phyloP scores from a whole-genome alignment of 306 rosid genomes.

The Fragaria nilgerrensis region DNA sequence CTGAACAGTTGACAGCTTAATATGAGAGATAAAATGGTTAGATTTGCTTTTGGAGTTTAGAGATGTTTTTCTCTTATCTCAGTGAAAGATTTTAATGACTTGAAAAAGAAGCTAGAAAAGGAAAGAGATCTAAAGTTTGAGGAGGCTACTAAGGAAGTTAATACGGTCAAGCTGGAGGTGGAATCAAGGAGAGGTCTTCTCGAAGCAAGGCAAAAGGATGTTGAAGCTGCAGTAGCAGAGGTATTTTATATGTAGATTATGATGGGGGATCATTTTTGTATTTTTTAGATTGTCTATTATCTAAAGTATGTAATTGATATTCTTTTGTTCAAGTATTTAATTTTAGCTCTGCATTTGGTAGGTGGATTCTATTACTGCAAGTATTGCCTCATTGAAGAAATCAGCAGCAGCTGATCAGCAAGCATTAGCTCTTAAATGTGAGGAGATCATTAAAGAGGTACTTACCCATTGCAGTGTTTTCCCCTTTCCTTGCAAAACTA shows the following conservation, averaged over 20 bases:
- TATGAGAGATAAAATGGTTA: not conserved
- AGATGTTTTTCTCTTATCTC: slow-evolving; percentile 20
- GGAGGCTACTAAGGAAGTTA: slow-evolving; percentile 50
- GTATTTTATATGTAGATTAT: slow-evolving; percentile 33
- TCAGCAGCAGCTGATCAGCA: slow-evolving; percentile 46
- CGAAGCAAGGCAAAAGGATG: slow-evolving; percentile 60
- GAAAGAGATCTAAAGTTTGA: slow-evolving; percentile 50
- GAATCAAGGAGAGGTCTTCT: slow-evolving; percentile 57
- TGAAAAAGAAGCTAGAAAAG: slow-evolving; percentile 51
- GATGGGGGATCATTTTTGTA: not conserved
- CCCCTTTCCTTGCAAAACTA: not conserved
- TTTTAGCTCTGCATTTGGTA: slow-evolving; percentile 27
- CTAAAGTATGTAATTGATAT: not conserved
- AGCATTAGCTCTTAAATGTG: slow-evolving; percentile 36
- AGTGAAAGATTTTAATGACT: slow-evolving; percentile 64
- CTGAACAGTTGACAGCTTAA: not conserved
- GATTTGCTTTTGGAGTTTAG: not conserved
- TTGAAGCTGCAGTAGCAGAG: slow-evolving; percentile 61
- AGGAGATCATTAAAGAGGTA: slow-evolving; percentile 66
- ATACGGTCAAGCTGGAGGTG: slow-evolving; percentile 46
- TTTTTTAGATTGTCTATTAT: not conserved
- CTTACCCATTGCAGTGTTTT: not conserved
- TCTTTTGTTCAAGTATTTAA: not conserved
- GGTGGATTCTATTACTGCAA: slow-evolving; percentile 55
- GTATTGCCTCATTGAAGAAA: slow-evolving; percentile 43